These are phyloP conservation scores for Huntiella abstrusa DNA, from an alignment of 2,329 filamentous ascomycete species.

Conservation along the genomic window DNA sequence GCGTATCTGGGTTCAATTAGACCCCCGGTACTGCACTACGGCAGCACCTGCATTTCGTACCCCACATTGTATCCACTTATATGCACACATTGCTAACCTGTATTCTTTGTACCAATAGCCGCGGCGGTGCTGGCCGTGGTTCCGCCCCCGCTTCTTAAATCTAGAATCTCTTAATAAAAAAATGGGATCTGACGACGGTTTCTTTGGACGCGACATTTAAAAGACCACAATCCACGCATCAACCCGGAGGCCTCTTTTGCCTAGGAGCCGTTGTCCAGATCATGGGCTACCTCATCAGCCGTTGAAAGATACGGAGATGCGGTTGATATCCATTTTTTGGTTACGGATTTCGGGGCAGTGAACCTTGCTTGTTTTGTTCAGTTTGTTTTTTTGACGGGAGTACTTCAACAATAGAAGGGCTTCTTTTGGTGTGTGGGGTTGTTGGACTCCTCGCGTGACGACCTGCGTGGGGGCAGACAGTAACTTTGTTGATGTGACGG, in stretches of 20 bases:
- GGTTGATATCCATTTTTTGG: too few species aligned
- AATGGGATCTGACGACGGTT: slow-evolving; percentile 19
- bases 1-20: background rate
- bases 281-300: too few species aligned
- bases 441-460: slow-evolving; percentile 21
- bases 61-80: background rate
- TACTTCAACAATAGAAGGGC: too few species aligned
- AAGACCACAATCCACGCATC: slow-evolving; percentile 1
- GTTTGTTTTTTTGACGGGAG: too few species aligned
- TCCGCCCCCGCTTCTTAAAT: slow-evolving; percentile 51
- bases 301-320: too few species aligned
- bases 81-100: slow-evolving; percentile 2
- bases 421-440: slow-evolving; percentile 12
- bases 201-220: slow-evolving; percentile 23
- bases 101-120: slow-evolving; percentile 28
- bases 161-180: slow-evolving; percentile 20
- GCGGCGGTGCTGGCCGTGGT: slow-evolving; percentile 79
- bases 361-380: too few species aligned
- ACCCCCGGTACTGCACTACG: background rate
- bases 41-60: background rate
- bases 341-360: too few species aligned
- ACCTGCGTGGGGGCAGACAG: slow-evolving; percentile 21
- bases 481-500: too few species aligned
- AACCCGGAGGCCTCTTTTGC: too few species aligned
- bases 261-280: too few species aligned